Percentiles rank a stretch among this genome's conserved stretches.
These are phyloP conservation scores for Phytopythium sindhum DNA, from an alignment of 352 stramenopile genomes.

Conservation along the genomic window DNA sequence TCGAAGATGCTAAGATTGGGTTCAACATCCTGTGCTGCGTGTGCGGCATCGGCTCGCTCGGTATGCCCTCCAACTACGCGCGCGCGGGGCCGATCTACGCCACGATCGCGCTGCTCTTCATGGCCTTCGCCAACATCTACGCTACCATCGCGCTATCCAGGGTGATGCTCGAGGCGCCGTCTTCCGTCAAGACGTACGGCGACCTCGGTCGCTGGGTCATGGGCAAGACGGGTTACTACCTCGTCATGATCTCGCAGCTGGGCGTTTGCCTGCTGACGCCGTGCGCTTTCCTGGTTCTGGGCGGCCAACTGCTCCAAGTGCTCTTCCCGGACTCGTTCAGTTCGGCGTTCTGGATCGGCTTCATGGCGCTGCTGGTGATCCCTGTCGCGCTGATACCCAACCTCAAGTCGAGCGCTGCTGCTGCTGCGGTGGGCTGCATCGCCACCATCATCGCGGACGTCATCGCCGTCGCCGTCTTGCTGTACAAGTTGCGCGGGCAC, in stretches of 20 bases:
- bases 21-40: constrained; percentile 70
- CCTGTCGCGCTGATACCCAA: constrained; percentile 31
- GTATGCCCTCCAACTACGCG: constrained; percentile 66
- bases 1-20: constrained; percentile 2
- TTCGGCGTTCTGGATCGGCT: constrained; percentile 35
- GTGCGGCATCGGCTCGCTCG: constrained; percentile 62
- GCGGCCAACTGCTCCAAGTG: constrained; percentile 38
- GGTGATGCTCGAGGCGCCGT: constrained; percentile 31
- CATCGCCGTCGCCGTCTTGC: constrained; percentile 20
- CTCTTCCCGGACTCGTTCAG: constrained; percentile 54
- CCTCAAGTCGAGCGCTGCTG: constrained; percentile 19
- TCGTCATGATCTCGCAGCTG: constrained; percentile 40
- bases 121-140: constrained; percentile 67
- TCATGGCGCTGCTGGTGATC: constrained; percentile 30
- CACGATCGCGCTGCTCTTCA: constrained; percentile 48
- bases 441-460: constrained; percentile 32
- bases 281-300: constrained; percentile 50
- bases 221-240: constrained; percentile 32
- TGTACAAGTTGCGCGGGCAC: constrained; percentile 30
- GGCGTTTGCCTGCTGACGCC: constrained; percentile 44
- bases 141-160: constrained; percentile 40
- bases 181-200: constrained; percentile 39
- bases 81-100: constrained; percentile 43
- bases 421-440: constrained; percentile 26
- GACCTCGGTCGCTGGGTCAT: constrained; percentile 46